Conservation (phyloP, 2,329 filamentous ascomycete species). For the Epichloe scottii region DNA sequence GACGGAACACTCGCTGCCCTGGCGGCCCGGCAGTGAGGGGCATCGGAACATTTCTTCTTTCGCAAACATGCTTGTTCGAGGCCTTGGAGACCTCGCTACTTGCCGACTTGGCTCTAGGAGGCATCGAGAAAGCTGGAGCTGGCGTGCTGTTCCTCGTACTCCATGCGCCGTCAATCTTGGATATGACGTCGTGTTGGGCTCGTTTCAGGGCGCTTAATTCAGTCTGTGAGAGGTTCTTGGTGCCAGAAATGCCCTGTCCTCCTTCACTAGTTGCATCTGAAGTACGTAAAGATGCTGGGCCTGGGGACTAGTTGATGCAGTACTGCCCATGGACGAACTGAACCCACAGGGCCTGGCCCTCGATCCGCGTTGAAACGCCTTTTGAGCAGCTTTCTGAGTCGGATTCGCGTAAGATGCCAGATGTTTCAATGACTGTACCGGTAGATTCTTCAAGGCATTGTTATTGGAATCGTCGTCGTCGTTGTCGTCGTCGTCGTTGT, state of each 20-base stretch:
- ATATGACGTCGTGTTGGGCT: not conserved
- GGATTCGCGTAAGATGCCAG: conserved; percentile 45
- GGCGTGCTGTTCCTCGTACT: conserved; percentile 2
- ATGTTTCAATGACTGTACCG: conserved; percentile 37
- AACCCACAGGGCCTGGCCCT: conserved; percentile 11
- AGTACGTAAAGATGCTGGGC: not conserved
- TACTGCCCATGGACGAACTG: conserved; percentile 1
- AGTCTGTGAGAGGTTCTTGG: not conserved
- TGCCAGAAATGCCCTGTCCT: not conserved
- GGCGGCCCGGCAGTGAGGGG: conserved; percentile 43
- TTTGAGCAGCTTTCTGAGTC: conserved; percentile 38
- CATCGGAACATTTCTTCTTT: conserved; percentile 28
- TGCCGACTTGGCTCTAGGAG: not conserved
- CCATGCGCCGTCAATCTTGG: conserved; percentile 2
- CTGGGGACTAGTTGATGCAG: not conserved
- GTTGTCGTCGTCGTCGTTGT: conserved; percentile 11
- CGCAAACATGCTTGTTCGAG: conserved; percentile 16
- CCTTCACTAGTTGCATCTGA: not conserved
- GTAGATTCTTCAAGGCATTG: conserved; percentile 24
- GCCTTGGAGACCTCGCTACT: conserved; percentile 1
- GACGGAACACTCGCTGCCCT: conserved; percentile 36
- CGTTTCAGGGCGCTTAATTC: not conserved
- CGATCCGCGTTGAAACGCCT: conserved; percentile 25
- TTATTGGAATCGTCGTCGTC: conserved; percentile 16
- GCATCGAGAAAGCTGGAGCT: not conserved